Evolutionary conservation across 352 stramenopile species (phyloP), one percentile per base, ranked within the genome.

Genomic region (Phytophthora colocasiae): DNA sequence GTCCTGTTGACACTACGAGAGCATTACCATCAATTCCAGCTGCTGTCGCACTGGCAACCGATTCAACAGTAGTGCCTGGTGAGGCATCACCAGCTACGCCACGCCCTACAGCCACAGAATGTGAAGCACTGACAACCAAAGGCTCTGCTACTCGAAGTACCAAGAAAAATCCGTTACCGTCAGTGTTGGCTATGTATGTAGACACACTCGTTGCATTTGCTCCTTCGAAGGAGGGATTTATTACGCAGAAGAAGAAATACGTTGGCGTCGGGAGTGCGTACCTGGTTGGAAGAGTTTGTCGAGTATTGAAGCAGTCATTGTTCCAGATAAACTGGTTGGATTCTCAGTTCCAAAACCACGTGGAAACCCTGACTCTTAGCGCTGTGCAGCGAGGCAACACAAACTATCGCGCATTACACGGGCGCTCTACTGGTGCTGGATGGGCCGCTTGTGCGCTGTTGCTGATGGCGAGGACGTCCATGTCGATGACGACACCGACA

Each of bases 241-340:
- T 19, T 19, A 19, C 19, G 19, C 19, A 19, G 19, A 19, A 19
- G 19, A 19, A 19, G 19, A 19, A 19, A 19, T 19, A 19, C 19
- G 19, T 19, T 19, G 19, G 19, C 19, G 19, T 19, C 19, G 19
- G 19, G 19, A 19, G 19, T 19, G 19, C 19, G 19, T 19, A 19
- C 19, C 19, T 19, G 19, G 19, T 19, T 19, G 19, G 19, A 1
- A 19, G 19, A 19, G 19, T 19, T 19, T 19, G 19, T 1, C 19
- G 19, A 19, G 27, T 46, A 2, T 6, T 47, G 19, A 52, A 47
- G 11, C 38, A 62, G 7, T 62, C 54, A 0, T 31, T 53, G 27
- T 54, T 62, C 3, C 43, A 62, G 41, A 46, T 62, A 19, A 45
- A 24, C 14, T 63, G 55, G 55, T 11, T 63, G 34, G 55, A 63